A percentile compares a stretch with the other conserved stretches of the same genome.
phyloP scores from a whole-genome alignment of 1,139 yeast species.

The Lodderomyces oxycetoniae region DNA sequence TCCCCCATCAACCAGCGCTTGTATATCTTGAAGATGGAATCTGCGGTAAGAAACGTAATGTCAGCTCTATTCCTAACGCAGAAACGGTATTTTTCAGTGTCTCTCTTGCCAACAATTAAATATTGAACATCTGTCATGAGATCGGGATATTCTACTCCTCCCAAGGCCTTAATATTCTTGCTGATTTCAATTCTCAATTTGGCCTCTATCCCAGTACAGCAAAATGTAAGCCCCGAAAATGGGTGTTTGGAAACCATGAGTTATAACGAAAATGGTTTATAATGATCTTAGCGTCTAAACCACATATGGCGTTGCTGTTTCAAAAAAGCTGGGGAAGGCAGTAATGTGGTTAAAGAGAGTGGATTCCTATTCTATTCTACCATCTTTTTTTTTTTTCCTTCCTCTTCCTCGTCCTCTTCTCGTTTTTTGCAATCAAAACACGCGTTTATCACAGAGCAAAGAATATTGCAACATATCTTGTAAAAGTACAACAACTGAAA shows the following conservation, averaged over 20 bases:
- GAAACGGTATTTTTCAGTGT: conserved; percentile 65
- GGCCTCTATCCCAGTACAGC: conserved; percentile 39
- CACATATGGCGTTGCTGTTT: no score
- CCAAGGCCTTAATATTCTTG: conserved; percentile 48
- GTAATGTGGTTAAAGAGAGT: no score
- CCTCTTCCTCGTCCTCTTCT: no score
- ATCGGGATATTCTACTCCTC: conserved; percentile 58
- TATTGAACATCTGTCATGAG: conserved; percentile 65
- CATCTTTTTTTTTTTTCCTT: no score
- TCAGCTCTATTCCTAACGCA: conserved; percentile 59
- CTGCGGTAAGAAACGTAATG: conserved; percentile 49
- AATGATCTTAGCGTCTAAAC: no score
- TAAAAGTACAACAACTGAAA: no score
- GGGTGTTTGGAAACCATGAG: conserved; percentile 21
- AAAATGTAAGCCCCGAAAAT: conserved; percentile 33
- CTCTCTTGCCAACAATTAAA: conserved; percentile 61
- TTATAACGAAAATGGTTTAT: no score
- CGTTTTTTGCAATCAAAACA: no score
- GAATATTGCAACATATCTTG: no score
- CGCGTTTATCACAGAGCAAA: no score
- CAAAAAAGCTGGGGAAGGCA: no score
- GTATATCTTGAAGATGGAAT: conserved; percentile 42
- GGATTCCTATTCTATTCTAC: no score
- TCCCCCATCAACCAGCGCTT: conserved; percentile 53
- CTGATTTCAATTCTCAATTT: conserved; percentile 29